These are phyloP conservation scores for Lumnitzera racemosa DNA, from an alignment of 345 rosid species.

Conservation along the genomic window DNA sequence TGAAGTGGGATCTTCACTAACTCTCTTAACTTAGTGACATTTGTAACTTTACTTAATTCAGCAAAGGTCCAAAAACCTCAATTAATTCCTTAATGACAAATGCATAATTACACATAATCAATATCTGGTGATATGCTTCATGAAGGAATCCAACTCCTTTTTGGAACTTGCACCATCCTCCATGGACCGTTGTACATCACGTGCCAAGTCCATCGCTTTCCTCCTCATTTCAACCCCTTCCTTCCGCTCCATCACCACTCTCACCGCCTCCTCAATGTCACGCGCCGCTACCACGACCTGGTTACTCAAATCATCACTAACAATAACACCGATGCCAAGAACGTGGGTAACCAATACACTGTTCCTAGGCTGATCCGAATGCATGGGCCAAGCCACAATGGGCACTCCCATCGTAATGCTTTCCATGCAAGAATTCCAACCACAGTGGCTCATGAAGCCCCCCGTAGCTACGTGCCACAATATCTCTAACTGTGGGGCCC, in stretches of 20 bases:
- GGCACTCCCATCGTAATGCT: slow-evolving; percentile 63
- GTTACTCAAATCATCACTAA: slow-evolving; percentile 20
- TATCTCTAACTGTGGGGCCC: slow-evolving; percentile 61
- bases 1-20: too few relatives aligned
- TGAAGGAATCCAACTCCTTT: too few relatives aligned
- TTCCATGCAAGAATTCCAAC: slow-evolving; percentile 72
- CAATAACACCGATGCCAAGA: slow-evolving; percentile 31
- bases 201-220: too few relatives aligned
- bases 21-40: too few relatives aligned
- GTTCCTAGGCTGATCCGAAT: slow-evolving; percentile 57
- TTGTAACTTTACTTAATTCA: too few relatives aligned
- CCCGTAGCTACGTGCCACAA: slow-evolving; percentile 38
- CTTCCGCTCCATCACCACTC: slow-evolving; percentile 32
- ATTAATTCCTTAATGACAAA: too few relatives aligned
- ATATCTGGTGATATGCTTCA: too few relatives aligned
- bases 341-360: slow-evolving; percentile 24
- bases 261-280: slow-evolving; percentile 22
- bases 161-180: too few relatives aligned
- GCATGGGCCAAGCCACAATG: slow-evolving; percentile 56
- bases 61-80: too few relatives aligned
- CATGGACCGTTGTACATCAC: too few relatives aligned
- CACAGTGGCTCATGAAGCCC: slow-evolving; percentile 59
- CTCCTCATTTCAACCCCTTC: slow-evolving; percentile 39
- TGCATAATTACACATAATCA: too few relatives aligned
- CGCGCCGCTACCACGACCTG: slow-evolving; percentile 13